Conservation (phyloP, 1,284 basidiomycete species). For the Cutaneotrichosporon dermatis region DNA sequence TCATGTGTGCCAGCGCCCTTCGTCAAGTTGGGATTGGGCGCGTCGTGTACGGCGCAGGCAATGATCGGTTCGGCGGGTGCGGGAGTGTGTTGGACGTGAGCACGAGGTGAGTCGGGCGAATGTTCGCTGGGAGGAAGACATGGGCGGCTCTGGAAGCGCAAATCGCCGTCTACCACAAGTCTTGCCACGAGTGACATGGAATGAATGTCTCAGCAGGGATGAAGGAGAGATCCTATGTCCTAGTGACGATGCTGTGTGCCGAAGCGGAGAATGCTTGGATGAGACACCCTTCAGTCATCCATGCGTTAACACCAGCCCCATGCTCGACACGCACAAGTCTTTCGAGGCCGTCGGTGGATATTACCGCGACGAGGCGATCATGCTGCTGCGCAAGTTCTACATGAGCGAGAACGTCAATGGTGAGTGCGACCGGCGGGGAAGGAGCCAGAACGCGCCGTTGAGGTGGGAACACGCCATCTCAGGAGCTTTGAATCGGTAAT, state of each 20-base stretch:
- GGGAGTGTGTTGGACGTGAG: conserved; percentile 91
- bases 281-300: too few relatives aligned
- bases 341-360: conserved; percentile 80
- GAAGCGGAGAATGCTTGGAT: neutral
- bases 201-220: too few relatives aligned
- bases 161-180: too few relatives aligned
- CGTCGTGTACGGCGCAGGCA: conserved; percentile 90
- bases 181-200: too few relatives aligned
- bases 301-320: too few relatives aligned
- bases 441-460: too few relatives aligned
- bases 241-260: neutral
- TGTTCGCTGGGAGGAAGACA: too few relatives aligned
- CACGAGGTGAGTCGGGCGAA: conserved; percentile 55
- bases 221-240: too few relatives aligned
- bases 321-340: conserved; percentile 65
- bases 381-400: conserved; percentile 91
- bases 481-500: too few relatives aligned
- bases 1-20: conserved; percentile 96
- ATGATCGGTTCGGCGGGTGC: conserved; percentile 96
- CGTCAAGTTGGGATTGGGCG: conserved; percentile 86
- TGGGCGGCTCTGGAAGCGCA: too few relatives aligned
- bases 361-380: conserved; percentile 86
- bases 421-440: conserved; percentile 43
- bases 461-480: too few relatives aligned
- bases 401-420: conserved; percentile 92